Percentiles rank a stretch among this genome's conserved stretches.
These are phyloP conservation scores for Cornus controversa DNA, from an alignment of 148 eudicot species.

Conservation along the genomic window DNA sequence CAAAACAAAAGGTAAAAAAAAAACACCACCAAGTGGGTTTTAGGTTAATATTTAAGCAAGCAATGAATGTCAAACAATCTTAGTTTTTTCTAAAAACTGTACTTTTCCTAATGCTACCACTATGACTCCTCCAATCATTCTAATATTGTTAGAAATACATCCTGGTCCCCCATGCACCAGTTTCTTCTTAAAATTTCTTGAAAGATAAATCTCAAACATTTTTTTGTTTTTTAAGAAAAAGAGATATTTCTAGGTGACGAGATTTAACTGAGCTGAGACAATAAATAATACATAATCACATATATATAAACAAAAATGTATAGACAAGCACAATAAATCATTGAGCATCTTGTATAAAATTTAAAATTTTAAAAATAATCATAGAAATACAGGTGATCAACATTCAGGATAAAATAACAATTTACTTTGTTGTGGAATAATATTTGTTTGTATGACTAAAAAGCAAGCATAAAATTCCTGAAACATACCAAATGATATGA, in stretches of 20 bases:
- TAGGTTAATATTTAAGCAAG: neutral
- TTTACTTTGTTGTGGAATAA: too few relatives aligned
- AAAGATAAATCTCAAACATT: neutral
- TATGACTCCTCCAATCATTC: neutral
- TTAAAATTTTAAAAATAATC: neutral
- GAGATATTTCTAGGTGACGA: neutral
- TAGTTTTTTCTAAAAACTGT: too few relatives aligned
- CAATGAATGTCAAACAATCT: neutral
- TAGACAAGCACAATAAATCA: neutral
- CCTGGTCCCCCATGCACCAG: neutral
- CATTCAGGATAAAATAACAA: neutral
- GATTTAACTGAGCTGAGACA: neutral
- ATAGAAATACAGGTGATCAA: neutral
- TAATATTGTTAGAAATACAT: neutral
- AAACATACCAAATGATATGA: conserved; percentile 49
- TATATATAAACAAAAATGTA: neutral
- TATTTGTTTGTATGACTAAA: neutral
- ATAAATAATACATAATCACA: too few relatives aligned
- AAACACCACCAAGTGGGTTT: neutral
- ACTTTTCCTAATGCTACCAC: neutral
- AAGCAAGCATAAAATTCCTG: neutral
- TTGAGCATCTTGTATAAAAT: neutral
- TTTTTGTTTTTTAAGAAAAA: too few relatives aligned
- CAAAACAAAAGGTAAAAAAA: too few relatives aligned
- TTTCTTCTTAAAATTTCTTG: too few relatives aligned